phyloP scores from a whole-genome alignment of 163 green algal genomes.

The Chloromonas sp. region DNA sequence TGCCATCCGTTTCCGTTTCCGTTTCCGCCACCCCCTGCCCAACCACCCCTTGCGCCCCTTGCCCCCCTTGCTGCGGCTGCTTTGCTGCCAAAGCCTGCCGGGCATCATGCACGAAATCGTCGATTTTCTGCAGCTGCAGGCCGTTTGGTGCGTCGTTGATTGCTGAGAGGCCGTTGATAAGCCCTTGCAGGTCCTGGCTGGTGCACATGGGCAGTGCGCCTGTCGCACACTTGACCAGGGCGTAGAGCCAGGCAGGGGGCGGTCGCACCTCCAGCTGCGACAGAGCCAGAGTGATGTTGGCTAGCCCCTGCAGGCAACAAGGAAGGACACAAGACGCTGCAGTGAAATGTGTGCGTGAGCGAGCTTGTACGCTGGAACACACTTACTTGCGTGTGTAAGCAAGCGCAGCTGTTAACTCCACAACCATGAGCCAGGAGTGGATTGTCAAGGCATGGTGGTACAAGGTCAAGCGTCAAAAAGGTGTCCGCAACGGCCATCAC shows the following conservation, averaged over 20 bases:
- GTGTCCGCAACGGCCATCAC: background rate
- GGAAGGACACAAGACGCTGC: conserved; percentile 3
- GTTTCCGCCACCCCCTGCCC: too few relatives aligned
- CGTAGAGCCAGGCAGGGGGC: conserved; percentile 35
- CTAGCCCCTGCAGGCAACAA: conserved; percentile 13
- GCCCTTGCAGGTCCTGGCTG: background rate
- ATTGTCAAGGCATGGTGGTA: background rate
- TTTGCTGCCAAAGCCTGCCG: background rate
- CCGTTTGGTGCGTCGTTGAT: background rate
- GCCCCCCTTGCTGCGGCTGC: background rate
- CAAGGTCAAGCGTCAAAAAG: background rate
- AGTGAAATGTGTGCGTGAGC: background rate
- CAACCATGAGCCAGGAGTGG: background rate
- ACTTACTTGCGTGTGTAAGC: background rate
- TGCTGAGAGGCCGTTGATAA: background rate
- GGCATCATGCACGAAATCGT: background rate
- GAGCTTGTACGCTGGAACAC: background rate
- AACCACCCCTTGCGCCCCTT: too few relatives aligned
- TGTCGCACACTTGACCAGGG: conserved; percentile 22
- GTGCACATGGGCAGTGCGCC: background rate
- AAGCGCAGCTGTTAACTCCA: background rate
- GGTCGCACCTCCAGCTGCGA: conserved; percentile 14
- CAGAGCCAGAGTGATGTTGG: conserved; percentile 24
- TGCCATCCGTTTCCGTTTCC: too few relatives aligned
- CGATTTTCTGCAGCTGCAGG: background rate